These are phyloP conservation scores for Penicillium salamii DNA, from an alignment of 495 filamentous ascomycete species.

Conservation along the genomic window DNA sequence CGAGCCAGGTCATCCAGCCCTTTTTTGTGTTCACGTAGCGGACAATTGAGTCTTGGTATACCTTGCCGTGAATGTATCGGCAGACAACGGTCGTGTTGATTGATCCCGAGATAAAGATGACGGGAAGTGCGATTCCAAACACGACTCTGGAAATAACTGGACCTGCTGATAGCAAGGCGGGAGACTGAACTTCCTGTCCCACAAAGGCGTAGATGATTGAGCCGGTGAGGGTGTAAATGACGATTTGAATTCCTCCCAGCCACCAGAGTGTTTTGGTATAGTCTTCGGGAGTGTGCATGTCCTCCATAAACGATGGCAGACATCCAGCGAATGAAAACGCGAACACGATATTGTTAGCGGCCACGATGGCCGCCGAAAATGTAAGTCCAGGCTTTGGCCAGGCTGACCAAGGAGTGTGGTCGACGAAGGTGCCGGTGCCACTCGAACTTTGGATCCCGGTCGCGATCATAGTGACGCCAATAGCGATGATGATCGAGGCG, in stretches of 20 bases:
- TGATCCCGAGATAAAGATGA: slow-evolving; percentile 63
- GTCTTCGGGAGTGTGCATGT: slow-evolving; percentile 64
- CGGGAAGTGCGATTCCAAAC: slow-evolving; percentile 68
- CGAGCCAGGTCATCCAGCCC: slow-evolving; percentile 55
- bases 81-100: slow-evolving; percentile 58
- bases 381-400: slow-evolving; percentile 27
- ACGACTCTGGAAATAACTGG: slow-evolving; percentile 59
- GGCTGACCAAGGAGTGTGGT: slow-evolving; percentile 26
- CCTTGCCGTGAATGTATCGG: slow-evolving; percentile 59
- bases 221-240: slow-evolving; percentile 64
- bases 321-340: slow-evolving; percentile 59
- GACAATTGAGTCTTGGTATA: slow-evolving; percentile 48
- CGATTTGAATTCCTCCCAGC: slow-evolving; percentile 56
- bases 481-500: slow-evolving; percentile 59
- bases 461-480: slow-evolving; percentile 64
- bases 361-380: slow-evolving; percentile 46
- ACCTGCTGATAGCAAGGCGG: slow-evolving; percentile 62
- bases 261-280: slow-evolving; percentile 57
- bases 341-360: slow-evolving; percentile 66
- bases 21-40: slow-evolving; percentile 55
- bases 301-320: slow-evolving; percentile 67
- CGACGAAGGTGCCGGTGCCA: slow-evolving; percentile 15
- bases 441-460: slow-evolving; percentile 48
- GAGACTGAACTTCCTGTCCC: slow-evolving; percentile 59
- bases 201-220: slow-evolving; percentile 66